phyloP scores from a whole-genome alignment of 2,329 filamentous ascomycete species.

The Paecilomyces dactylethromorphus region DNA sequence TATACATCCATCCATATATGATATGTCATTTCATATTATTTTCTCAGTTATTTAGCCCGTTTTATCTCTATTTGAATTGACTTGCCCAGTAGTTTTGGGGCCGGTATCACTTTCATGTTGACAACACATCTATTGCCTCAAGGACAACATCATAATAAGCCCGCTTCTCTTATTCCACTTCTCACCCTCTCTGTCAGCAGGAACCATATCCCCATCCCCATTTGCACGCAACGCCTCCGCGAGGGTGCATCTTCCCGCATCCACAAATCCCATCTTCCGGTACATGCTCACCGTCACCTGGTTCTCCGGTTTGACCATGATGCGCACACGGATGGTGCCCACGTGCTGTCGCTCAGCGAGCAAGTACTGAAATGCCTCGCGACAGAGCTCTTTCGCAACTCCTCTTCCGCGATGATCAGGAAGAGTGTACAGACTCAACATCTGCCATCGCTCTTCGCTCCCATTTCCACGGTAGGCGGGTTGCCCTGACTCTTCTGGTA shows the following conservation, averaged over 20 bases:
- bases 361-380: slow-evolving; percentile 17
- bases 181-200: slow-evolving; percentile 14
- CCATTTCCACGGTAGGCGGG: slow-evolving; percentile 5
- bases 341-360: slow-evolving; percentile 6
- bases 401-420: slow-evolving; percentile 22
- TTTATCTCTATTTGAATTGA: neutral
- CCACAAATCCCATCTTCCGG: slow-evolving; percentile 18
- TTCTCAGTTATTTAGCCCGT: neutral
- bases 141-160: slow-evolving; percentile 11
- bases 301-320: slow-evolving; percentile 24
- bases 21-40: neutral
- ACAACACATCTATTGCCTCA: neutral
- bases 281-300: slow-evolving; percentile 19
- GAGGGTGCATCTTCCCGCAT: slow-evolving; percentile 20
- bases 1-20: neutral
- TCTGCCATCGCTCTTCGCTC: slow-evolving; percentile 22
- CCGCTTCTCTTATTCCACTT: slow-evolving; percentile 14
- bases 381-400: slow-evolving; percentile 18
- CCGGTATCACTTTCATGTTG: too few relatives aligned
- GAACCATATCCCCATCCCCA: slow-evolving; percentile 21
- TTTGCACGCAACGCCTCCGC: slow-evolving; percentile 22
- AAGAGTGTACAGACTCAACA: slow-evolving; percentile 25
- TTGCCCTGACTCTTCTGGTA: slow-evolving; percentile 18
- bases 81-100: too few relatives aligned
- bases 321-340: slow-evolving; percentile 13